Evolutionary conservation across 2,329 filamentous ascomycete genomes (phyloP), one percentile per base, ranked within the genome.

Genomic region (Cladosporium sp.): DNA sequence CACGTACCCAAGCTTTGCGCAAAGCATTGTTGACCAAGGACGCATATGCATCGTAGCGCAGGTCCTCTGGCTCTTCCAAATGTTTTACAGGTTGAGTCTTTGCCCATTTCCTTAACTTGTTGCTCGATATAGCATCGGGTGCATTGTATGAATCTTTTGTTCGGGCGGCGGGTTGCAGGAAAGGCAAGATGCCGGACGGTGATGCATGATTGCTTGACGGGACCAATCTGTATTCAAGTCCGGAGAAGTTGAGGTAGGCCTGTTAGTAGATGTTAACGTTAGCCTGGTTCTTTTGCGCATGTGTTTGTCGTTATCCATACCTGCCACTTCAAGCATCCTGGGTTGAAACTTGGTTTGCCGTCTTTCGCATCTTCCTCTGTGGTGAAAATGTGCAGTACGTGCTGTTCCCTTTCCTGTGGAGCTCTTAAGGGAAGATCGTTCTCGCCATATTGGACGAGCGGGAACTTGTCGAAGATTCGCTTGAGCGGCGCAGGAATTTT

Each of bases 241-340:
- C 78, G 43, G 83, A 78, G 60, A 96, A 88, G 60, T 82, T 87
- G 54, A 98, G 78, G 68, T 89, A 93, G 25, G 90, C 84, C 89
- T 95, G 54, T n/a, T 29, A 18, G 7, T 15, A 12, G 13, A 9
- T 15, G 43, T 18, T n/a, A n/a, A n/a, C n/a, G n/a, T 48, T 40
- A 48, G 45, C 27, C n/a, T 22, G 13, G 4, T 7, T 40, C 8
- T 15, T 25, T 32, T 33, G 36, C 30, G 22, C 20, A 22, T 47
- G 29, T 2, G 18, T 36, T 9, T 15, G 27, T 8, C 27, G 7
- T 42, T 49, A 29, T 7, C 67, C 81, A 58, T 61, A 92, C 89
- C 86, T 97, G 93, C 90, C 90, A 97, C 74, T 92, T 95, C 63
- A 97, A 75, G 73, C 93, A 98, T 52, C 84, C 82, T 9, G 93